Evolutionary conservation across 768 basidiomycete genomes (phyloP).

Genomic region (Lepiota subincarnata): DNA sequence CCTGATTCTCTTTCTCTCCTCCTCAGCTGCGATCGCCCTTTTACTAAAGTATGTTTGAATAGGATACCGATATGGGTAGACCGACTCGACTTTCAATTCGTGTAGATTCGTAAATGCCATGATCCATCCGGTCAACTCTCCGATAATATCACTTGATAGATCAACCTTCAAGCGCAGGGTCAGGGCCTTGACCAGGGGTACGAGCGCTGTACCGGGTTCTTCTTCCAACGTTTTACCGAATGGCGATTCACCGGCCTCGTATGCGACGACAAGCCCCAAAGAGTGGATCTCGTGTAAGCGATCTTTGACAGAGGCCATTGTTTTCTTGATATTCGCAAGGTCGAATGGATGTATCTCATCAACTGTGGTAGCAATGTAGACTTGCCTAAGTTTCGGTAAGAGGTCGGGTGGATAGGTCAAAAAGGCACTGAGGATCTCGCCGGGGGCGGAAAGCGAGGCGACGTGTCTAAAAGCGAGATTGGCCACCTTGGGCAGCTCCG

Average conservation of each 20-base stretch:
- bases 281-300: background rate
- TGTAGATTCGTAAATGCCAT: conserved; percentile 6
- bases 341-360: conserved; percentile 5
- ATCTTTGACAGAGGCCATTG: conserved; percentile 1
- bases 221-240: conserved; percentile 1
- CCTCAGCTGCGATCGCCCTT: conserved; percentile 4
- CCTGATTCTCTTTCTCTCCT: conserved; percentile 2
- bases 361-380: conserved; percentile 2
- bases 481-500: conserved; percentile 4
- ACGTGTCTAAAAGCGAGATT: conserved; percentile 4
- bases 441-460: background rate
- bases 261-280: background rate
- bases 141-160: conserved; percentile 1
- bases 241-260: conserved; percentile 11
- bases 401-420: conserved; percentile 3
- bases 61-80: conserved; percentile 10
- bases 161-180: conserved; percentile 8
- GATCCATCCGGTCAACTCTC: conserved; percentile 6
- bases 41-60: background rate
- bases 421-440: conserved; percentile 4
- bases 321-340: background rate
- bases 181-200: background rate
- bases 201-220: background rate
- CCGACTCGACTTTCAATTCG: conserved; percentile 5
- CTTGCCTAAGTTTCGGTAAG: conserved; percentile 1